Conservation (phyloP, 2,329 filamentous ascomycete species). For the Domatiomyces globalis region DNA sequence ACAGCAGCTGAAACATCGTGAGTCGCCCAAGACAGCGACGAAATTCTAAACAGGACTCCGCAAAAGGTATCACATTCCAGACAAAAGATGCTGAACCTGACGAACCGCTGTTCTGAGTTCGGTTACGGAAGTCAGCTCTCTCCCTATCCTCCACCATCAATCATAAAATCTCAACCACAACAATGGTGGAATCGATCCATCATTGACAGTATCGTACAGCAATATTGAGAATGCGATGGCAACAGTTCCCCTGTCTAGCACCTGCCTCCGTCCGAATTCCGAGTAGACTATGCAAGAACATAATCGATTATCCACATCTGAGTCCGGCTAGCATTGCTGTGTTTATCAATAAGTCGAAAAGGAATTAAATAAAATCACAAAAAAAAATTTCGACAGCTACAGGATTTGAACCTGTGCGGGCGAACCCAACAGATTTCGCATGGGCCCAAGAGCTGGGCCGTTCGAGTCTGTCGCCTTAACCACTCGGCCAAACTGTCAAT, state of each 20-base stretch:
- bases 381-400: constrained; percentile 13
- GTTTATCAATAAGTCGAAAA: too few species aligned
- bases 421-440: constrained; percentile 18
- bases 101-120: neutral
- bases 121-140: neutral
- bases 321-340: too few species aligned
- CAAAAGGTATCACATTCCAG: neutral
- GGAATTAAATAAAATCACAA: neutral
- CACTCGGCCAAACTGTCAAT: constrained; percentile 15
- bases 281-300: too few species aligned
- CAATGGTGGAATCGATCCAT: neutral
- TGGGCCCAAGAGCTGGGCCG: neutral
- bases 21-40: neutral
- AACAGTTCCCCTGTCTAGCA: too few species aligned
- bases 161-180: neutral
- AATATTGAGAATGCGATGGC: neutral
- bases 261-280: too few species aligned
- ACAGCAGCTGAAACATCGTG: too few species aligned
- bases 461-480: constrained; percentile 20
- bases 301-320: neutral
- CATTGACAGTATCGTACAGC: neutral
- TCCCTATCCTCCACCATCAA: neutral
- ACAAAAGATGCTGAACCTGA: neutral
- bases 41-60: too few species aligned
- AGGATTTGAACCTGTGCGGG: constrained; percentile 21